Conservation (phyloP, 257 asterid genomes). For the Solanum pennellii region DNA sequence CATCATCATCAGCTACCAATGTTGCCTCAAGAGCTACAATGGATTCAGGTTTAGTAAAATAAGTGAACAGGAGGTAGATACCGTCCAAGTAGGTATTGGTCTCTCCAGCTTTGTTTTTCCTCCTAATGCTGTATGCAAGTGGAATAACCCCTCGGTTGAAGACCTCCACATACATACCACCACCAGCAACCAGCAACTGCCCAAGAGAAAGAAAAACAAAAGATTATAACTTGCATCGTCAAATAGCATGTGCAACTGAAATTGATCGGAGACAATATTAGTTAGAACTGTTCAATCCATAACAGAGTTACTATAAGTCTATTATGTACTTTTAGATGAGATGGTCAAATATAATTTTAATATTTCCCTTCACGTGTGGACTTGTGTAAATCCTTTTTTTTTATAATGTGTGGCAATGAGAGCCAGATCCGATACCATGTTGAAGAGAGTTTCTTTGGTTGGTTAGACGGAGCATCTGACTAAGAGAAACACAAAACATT, state of each 20-base stretch:
- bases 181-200: slow-evolving; percentile 93
- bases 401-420: not conserved
- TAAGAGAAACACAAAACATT: not conserved
- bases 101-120: slow-evolving; percentile 86
- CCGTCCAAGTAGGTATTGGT: slow-evolving; percentile 89
- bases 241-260: not conserved
- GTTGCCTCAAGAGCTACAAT: slow-evolving; percentile 36
- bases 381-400: not conserved
- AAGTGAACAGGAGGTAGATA: slow-evolving; percentile 80
- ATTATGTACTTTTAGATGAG: not conserved
- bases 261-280: not conserved
- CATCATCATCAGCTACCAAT: slow-evolving; percentile 53
- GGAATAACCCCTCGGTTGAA: slow-evolving; percentile 96
- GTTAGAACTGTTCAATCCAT: not conserved
- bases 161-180: slow-evolving; percentile 93
- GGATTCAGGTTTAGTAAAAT: slow-evolving; percentile 87
- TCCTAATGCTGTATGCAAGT: slow-evolving; percentile 72
- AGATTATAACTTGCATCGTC: not conserved
- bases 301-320: not conserved
- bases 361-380: not conserved
- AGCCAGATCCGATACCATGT: not conserved
- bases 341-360: not conserved
- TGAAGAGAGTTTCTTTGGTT: not conserved
- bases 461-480: not conserved
- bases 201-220: not conserved